Conservation (phyloP, 2,329 filamentous ascomycete species). For the Aureobasidium pullulans region DNA sequence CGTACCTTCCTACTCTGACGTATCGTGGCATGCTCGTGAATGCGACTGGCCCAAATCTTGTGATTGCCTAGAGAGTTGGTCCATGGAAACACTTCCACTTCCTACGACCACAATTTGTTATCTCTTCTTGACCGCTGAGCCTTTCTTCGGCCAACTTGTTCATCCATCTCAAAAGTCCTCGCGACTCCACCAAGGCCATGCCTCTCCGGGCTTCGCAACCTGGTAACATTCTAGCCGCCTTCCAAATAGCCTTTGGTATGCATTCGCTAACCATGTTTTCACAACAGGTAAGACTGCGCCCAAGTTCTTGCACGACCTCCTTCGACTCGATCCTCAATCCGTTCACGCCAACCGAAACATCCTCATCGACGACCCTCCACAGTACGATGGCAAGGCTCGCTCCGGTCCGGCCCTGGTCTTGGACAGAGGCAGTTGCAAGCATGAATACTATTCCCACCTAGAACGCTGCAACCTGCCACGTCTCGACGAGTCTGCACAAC, state of each 20-base stretch:
- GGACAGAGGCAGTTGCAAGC: slow-evolving; percentile 46
- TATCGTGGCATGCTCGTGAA: background rate
- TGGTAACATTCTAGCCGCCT: slow-evolving; percentile 8
- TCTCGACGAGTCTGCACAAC: slow-evolving; percentile 33
- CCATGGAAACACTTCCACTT: background rate
- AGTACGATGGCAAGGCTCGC: slow-evolving; percentile 34
- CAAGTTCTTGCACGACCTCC: slow-evolving; percentile 44
- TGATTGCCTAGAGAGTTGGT: background rate
- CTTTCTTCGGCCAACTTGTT: background rate
- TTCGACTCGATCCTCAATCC: slow-evolving; percentile 42
- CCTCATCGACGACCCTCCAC: slow-evolving; percentile 51
- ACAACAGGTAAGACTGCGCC: slow-evolving; percentile 43
- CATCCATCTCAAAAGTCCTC: background rate
- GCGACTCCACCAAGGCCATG: slow-evolving; percentile 9
- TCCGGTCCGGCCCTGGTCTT: slow-evolving; percentile 23
- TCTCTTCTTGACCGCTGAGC: background rate
- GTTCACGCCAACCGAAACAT: slow-evolving; percentile 29
- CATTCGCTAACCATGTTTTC: slow-evolving; percentile 21
- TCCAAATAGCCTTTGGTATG: slow-evolving; percentile 18
- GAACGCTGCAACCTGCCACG: slow-evolving; percentile 45
- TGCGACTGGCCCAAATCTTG: slow-evolving; percentile 6
- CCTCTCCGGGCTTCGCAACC: slow-evolving; percentile 11
- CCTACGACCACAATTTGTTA: background rate
- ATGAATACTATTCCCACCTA: slow-evolving; percentile 51
- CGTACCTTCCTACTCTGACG: background rate